Base-by-base conservation (phyloP, 148 eudicot species). In the Vaccinium vitisidaea region DNA sequence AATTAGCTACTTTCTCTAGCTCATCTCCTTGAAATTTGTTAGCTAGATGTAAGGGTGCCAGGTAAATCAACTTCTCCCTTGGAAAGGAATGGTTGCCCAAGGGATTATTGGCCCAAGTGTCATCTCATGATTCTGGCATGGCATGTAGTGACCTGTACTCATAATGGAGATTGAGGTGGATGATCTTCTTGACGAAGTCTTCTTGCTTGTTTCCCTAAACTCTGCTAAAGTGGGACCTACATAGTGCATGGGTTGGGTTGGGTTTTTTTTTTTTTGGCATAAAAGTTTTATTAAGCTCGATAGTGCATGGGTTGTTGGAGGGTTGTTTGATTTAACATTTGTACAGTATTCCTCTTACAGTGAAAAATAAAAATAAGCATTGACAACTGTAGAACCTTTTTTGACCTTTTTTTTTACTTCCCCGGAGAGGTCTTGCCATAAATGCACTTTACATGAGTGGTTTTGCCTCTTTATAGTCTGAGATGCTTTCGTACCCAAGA, bases 171-270 rank as follows among this genome's bases (percentile, higher is more conserved):
- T 32, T 65, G 71, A 65, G 5, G 15, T 65, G 71, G 71, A 25
- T 65, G 71, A 75, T 75, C 79, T 75, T 75, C 53, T 48, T 46
- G 27, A n/a, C 0, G 6, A 75, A 43, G 80, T 76, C 80, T 76
- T 76, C 30, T 49, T 76, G 80, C 56, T 48, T 76, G 27, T 49
- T 16, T 49, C 77, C 77, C n/a, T 39, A 39, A 39, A 39, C 11
- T 73, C 49, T 73, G 16, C 49, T 70, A 12, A 70, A 71, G 19
- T 71, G 36, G 36, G 18, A 19, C 48, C 75, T 65, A 71, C 75
- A 71, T 32, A 3, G 23, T 74, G 48, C 52, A 15, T 10, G 79
- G 32, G 25, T 76, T 32, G 36, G 36, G 32, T 30, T 32, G n/a
- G n/a, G n/a, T 32, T 32, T 32, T 32, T 32, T 32, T 32, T 32